Conservation (phyloP, 1,284 basidiomycete species). For the Papiliotrema nemorosa region DNA sequence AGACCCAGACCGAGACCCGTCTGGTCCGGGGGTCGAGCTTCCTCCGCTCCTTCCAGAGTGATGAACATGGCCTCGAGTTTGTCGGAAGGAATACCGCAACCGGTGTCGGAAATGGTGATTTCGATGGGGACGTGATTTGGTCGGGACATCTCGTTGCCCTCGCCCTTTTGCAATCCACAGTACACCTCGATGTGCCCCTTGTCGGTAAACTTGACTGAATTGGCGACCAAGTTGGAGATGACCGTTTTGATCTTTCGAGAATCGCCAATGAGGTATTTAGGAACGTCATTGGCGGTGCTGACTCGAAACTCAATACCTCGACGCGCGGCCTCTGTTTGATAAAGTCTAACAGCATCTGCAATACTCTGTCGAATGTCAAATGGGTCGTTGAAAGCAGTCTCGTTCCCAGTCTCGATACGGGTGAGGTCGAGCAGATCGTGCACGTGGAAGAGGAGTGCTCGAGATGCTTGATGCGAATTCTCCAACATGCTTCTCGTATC, state of each 20-base stretch:
- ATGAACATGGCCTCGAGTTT: constrained; percentile 80
- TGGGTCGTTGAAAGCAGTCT: constrained; percentile 76
- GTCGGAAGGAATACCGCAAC: constrained; percentile 67
- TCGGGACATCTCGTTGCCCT: constrained; percentile 4
- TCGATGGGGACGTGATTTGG: constrained; percentile 58
- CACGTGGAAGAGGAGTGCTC: constrained; percentile 75
- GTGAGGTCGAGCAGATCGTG: constrained; percentile 84
- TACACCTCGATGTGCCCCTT: constrained; percentile 64
- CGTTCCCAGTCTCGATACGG: constrained; percentile 72
- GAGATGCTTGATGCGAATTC: constrained; percentile 76
- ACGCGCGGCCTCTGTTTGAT: constrained; percentile 65
- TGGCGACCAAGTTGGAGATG: constrained; percentile 77
- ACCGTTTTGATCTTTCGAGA: constrained; percentile 72
- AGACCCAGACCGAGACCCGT: constrained; percentile 61
- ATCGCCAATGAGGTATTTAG: constrained; percentile 65
- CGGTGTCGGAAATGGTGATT: constrained; percentile 72
- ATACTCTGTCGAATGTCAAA: constrained; percentile 71
- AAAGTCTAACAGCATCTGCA: constrained; percentile 60
- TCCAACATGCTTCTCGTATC: constrained; percentile 77
- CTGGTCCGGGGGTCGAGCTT: constrained; percentile 27
- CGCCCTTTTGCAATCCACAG: constrained; percentile 51
- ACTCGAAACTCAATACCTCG: constrained; percentile 65
- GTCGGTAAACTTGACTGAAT: constrained; percentile 76
- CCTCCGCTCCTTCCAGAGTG: constrained; percentile 80
- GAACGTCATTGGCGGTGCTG: constrained; percentile 56